These are phyloP conservation scores for Aspergillus asperescens DNA, from an alignment of 495 filamentous ascomycete genomes.

Conservation along the genomic window DNA sequence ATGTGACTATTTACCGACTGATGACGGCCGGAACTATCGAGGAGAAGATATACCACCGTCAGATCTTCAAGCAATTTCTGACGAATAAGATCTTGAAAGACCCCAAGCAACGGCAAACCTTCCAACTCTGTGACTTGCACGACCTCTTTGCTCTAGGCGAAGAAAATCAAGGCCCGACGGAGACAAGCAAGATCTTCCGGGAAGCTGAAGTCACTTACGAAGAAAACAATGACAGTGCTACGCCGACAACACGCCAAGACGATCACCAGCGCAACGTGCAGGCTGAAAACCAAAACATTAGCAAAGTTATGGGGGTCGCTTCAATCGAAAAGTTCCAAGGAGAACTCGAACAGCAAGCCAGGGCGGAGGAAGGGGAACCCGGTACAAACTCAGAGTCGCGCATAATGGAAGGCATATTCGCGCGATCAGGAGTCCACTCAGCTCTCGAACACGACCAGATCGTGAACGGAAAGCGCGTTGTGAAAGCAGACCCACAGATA, in stretches of 20 bases:
- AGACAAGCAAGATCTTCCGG: slow-evolving; percentile 80
- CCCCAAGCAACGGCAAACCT: slow-evolving; percentile 80
- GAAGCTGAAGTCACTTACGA: slow-evolving; percentile 67
- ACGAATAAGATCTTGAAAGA: slow-evolving; percentile 92
- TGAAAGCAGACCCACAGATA: slow-evolving; percentile 63
- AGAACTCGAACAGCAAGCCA: slow-evolving; percentile 33
- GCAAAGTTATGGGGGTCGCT: slow-evolving; percentile 52
- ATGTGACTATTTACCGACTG: slow-evolving; percentile 89
- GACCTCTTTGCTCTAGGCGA: slow-evolving; percentile 81
- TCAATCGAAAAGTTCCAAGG: slow-evolving; percentile 51
- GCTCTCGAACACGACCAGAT: slow-evolving; percentile 87
- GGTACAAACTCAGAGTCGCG: slow-evolving; percentile 52
- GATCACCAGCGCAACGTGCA: slow-evolving; percentile 12
- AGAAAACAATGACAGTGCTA: slow-evolving; percentile 14
- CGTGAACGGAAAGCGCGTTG: slow-evolving; percentile 59
- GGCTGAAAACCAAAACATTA: slow-evolving; percentile 41
- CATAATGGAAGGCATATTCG: slow-evolving; percentile 82
- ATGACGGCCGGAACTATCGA: slow-evolving; percentile 98
- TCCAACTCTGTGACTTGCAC: slow-evolving; percentile 79
- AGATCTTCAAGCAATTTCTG: slow-evolving; percentile 95
- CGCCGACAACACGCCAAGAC: slow-evolving; percentile 17
- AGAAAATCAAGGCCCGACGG: slow-evolving; percentile 63
- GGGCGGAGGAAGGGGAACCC: slow-evolving; percentile 33
- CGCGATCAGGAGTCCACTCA: slow-evolving; percentile 74
- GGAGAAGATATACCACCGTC: slow-evolving; percentile 97